Percentiles rank a stretch among this genome's conserved stretches.
These are phyloP conservation scores for Cytospora paraplurivora DNA, from an alignment of 2,329 filamentous ascomycete species.

Conservation along the genomic window DNA sequence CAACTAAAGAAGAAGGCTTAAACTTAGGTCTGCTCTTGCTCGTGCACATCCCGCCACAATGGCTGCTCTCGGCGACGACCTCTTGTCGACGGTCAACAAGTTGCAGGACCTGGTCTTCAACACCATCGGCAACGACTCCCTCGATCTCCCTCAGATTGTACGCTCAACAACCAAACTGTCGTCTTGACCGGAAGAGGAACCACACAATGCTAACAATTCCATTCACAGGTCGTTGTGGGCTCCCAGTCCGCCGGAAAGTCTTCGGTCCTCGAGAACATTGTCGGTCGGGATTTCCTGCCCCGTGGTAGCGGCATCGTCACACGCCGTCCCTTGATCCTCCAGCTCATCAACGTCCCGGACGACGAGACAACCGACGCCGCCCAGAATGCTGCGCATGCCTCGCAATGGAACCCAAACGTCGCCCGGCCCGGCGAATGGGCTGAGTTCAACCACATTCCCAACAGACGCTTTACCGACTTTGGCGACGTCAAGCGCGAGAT, in stretches of 20 bases:
- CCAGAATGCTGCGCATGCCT: slow-evolving; percentile 21
- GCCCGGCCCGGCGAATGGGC: slow-evolving; percentile 80
- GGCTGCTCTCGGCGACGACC: slow-evolving; percentile 93
- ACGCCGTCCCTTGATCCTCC: slow-evolving; percentile 87
- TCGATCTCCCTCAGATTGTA: slow-evolving; percentile 98
- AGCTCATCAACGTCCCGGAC: slow-evolving; percentile 94
- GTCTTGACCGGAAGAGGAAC: slow-evolving; percentile 25
- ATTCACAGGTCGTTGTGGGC: slow-evolving; percentile 84
- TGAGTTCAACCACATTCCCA: slow-evolving; percentile 96
- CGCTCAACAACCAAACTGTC: slow-evolving; percentile 38
- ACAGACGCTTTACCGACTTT: slow-evolving; percentile 97
- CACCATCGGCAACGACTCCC: slow-evolving; percentile 97
- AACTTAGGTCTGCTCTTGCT: slow-evolving; percentile 7
- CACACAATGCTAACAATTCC: slow-evolving; percentile 31
- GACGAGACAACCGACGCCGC: slow-evolving; percentile 64
- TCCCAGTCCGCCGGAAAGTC: slow-evolving; percentile 99
- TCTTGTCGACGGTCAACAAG: slow-evolving; percentile 95
- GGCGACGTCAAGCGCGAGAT: slow-evolving; percentile 98
- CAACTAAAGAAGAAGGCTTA: not conserved
- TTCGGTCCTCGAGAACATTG: slow-evolving; percentile 97
- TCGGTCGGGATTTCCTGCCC: slow-evolving; percentile 94
- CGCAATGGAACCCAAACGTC: slow-evolving; percentile 57
- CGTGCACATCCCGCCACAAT: slow-evolving; percentile 52
- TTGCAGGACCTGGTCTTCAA: slow-evolving; percentile 99
- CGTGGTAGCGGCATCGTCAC: slow-evolving; percentile 97